Percentiles rank a stretch among this genome's conserved stretches.
These are phyloP conservation scores for Trichoderma sp. DNA, from an alignment of 2,329 filamentous ascomycete species.

Conservation along the genomic window DNA sequence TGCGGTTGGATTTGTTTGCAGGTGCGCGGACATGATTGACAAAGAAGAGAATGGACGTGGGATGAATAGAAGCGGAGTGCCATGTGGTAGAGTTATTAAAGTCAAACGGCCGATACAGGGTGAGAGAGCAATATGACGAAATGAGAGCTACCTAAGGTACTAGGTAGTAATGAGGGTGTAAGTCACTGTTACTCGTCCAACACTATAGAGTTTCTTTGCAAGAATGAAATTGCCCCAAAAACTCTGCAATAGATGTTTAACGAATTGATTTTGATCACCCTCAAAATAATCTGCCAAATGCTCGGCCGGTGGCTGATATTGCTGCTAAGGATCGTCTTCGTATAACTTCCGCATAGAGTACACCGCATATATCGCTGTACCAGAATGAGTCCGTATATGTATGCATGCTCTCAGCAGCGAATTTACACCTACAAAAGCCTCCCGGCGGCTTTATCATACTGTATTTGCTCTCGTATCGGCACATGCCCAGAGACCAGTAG, in stretches of 20 bases:
- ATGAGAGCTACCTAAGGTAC: too few relatives aligned
- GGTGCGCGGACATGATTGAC: too few relatives aligned
- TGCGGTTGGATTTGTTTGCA: neutral
- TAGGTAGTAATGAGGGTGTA: neutral
- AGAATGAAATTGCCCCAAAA: neutral
- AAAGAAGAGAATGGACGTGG: neutral
- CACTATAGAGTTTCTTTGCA: neutral
- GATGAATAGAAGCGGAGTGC: too few relatives aligned
- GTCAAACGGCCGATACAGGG: neutral
- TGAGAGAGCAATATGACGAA: too few relatives aligned
- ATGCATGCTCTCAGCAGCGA: neutral
- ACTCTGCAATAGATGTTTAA: neutral
- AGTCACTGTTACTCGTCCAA: neutral
- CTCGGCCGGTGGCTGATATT: neutral
- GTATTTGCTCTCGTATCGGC: neutral
- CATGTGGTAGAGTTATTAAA: too few relatives aligned
- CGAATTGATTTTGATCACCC: neutral
- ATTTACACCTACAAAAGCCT: neutral
- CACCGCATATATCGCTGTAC: neutral
- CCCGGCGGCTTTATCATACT: neutral
- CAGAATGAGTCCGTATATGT: neutral
- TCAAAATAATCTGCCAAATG: neutral
- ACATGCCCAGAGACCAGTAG: neutral
- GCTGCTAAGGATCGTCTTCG: neutral
- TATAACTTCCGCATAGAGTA: neutral